Conservation (phyloP, 164 flowering plant genomes). For the Vitis vinifera region ASM3070453v1 NC_081822.1:917001-917500, state of each 20-base stretch:
- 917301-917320: background rate
- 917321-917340: too few species aligned
- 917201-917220: constrained; percentile 18
- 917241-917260: constrained; percentile 4
- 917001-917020: constrained; percentile 34
- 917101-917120: constrained; percentile 68
- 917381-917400: too few species aligned
- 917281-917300: constrained; percentile 2
- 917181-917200: constrained; percentile 58
- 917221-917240: constrained; percentile 4
- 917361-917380: too few species aligned
- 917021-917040: constrained; percentile 42
- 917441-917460: too few species aligned
- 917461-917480: too few species aligned
- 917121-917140: constrained; percentile 71
- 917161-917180: constrained; percentile 35
- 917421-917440: background rate
- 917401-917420: constrained; percentile 5
- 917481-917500: too few species aligned
- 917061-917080: constrained; percentile 57
- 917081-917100: constrained; percentile 68
- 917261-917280: constrained; percentile 4
- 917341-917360: too few species aligned
- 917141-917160: constrained; percentile 28
- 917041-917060: constrained; percentile 36